Conservation (phyloP, 352 stramenopile species). For the Phytophthora agathidicida region DNA sequence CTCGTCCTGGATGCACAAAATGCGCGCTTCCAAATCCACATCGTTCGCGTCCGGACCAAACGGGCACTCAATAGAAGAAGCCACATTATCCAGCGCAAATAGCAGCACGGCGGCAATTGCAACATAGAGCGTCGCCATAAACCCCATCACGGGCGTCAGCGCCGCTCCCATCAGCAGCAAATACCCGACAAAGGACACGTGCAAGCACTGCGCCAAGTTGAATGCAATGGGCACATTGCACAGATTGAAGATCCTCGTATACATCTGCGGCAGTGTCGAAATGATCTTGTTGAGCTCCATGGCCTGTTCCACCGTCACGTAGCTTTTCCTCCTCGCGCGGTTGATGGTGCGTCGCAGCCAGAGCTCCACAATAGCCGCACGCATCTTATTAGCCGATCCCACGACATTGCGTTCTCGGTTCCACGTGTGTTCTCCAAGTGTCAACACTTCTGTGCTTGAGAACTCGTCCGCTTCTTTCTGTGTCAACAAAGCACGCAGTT, state of each 20-base stretch:
- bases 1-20: constrained; percentile 60
- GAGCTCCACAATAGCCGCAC: constrained; percentile 59
- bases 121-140: constrained; percentile 37
- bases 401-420: constrained; percentile 51
- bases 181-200: constrained; percentile 47
- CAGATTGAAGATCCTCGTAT: constrained; percentile 55
- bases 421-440: constrained; percentile 49
- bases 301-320: constrained; percentile 48
- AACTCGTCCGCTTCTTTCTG: constrained; percentile 52
- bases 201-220: constrained; percentile 50
- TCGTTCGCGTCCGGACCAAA: constrained; percentile 45
- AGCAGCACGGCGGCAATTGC: constrained; percentile 48
- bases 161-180: constrained; percentile 44
- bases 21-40: constrained; percentile 48
- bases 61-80: constrained; percentile 56
- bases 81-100: constrained; percentile 55
- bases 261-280: constrained; percentile 53
- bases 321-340: constrained; percentile 41
- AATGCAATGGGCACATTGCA: constrained; percentile 57
- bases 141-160: constrained; percentile 20
- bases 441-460: constrained; percentile 41
- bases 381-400: constrained; percentile 55
- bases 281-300: constrained; percentile 59
- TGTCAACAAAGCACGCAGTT: constrained; percentile 50
- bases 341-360: constrained; percentile 59